Conservation (phyloP, 208 protist genomes). For the Leishmania turanica region DNA sequence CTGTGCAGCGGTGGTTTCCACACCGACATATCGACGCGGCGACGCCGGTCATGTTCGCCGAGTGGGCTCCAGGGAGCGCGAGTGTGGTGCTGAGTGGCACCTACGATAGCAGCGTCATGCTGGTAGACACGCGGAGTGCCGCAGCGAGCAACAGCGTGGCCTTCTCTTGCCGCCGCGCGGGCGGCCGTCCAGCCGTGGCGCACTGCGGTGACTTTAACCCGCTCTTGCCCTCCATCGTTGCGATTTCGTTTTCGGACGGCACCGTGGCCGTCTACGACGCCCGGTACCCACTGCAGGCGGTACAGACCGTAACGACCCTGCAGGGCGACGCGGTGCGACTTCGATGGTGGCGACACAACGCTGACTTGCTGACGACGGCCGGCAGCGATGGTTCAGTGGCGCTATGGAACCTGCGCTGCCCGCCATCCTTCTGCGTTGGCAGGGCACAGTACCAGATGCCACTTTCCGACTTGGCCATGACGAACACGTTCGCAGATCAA, state of each 20-base stretch:
- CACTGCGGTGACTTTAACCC: constrained; percentile 71
- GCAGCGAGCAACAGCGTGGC: constrained; percentile 24
- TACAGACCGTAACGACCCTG: constrained; percentile 65
- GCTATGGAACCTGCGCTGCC: constrained; percentile 78
- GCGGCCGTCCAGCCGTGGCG: constrained; percentile 40
- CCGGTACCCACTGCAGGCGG: constrained; percentile 49
- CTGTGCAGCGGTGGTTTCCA: constrained; percentile 58
- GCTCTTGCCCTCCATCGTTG: constrained; percentile 64
- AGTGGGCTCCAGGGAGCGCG: constrained; percentile 67
- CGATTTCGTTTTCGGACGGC: constrained; percentile 67
- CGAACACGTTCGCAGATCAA: constrained; percentile 67
- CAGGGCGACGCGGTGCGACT: constrained; percentile 75
- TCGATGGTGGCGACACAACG: constrained; percentile 67
- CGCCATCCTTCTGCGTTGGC: constrained; percentile 82
- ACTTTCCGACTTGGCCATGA: constrained; percentile 57
- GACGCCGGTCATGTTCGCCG: constrained; percentile 61
- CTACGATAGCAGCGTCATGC: constrained; percentile 65
- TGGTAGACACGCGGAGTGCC: constrained; percentile 56
- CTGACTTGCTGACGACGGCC: constrained; percentile 73
- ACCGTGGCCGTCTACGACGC: constrained; percentile 79
- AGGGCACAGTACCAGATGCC: constrained; percentile 63
- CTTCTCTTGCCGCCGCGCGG: constrained; percentile 5
- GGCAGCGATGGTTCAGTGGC: constrained; percentile 80
- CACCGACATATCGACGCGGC: constrained; percentile 34
- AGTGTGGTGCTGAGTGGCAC: constrained; percentile 72